Conservation (phyloP, 2,329 filamentous ascomycete genomes). For the Sphaerulina vaccinii region DNA sequence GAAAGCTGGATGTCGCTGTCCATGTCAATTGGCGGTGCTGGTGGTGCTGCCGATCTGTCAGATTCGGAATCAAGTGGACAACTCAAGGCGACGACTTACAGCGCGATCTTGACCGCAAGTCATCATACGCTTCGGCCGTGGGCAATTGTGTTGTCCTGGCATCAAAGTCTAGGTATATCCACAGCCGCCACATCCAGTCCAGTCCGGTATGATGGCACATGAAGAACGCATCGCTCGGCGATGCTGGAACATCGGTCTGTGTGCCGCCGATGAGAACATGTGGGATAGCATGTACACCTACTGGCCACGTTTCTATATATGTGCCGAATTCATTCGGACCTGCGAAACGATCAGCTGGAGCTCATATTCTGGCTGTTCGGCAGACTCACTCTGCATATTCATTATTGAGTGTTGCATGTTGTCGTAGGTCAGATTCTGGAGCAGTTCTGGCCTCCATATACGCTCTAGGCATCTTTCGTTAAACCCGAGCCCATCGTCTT, state of each 20-base stretch:
- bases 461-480: slow-evolving; percentile 20
- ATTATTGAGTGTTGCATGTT: slow-evolving; percentile 12
- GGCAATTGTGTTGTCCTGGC: slow-evolving; percentile 26
- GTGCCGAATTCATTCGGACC: slow-evolving; percentile 4
- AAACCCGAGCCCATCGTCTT: slow-evolving; percentile 25
- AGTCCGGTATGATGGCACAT: slow-evolving; percentile 50
- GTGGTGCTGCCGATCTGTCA: neutral
- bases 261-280: slow-evolving; percentile 49
- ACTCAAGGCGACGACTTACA: neutral
- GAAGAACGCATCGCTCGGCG: slow-evolving; percentile 49
- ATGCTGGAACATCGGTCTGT: slow-evolving; percentile 44
- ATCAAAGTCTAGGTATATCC: slow-evolving; percentile 47
- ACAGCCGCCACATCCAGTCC: slow-evolving; percentile 46
- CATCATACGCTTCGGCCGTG: slow-evolving; percentile 2
- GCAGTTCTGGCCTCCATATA: neutral
- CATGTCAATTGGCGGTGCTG: slow-evolving; percentile 5
- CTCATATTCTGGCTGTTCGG: neutral
- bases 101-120: neutral
- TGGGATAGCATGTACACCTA: slow-evolving; percentile 27
- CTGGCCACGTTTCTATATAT: slow-evolving; percentile 7
- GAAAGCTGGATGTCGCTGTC: slow-evolving; percentile 13
- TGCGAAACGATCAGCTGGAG: neutral
- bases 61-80: neutral
- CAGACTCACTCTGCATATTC: slow-evolving; percentile 10
- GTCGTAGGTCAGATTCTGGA: slow-evolving; percentile 12